Conservation (phyloP, 352 stramenopile species). For the Globisporangium irregulare region DNA sequence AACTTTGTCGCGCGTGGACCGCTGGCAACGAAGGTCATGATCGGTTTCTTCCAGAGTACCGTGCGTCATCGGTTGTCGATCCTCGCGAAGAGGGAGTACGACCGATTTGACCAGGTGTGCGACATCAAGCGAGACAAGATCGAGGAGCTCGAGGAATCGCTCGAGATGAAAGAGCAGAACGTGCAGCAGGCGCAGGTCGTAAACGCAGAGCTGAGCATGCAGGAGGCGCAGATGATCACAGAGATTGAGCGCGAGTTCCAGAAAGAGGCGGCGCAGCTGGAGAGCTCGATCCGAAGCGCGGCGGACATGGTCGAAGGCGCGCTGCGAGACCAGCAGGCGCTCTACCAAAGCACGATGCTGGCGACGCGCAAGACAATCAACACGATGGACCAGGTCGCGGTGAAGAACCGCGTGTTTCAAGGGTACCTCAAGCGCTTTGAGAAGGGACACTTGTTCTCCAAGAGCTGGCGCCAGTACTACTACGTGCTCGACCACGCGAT, state of each 20-base stretch:
- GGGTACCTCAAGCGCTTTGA: slow-evolving; percentile 78
- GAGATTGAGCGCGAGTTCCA: slow-evolving; percentile 44
- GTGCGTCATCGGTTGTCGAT: slow-evolving; percentile 45
- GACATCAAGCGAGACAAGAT: slow-evolving; percentile 48
- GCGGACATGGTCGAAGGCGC: slow-evolving; percentile 47
- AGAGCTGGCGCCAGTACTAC: slow-evolving; percentile 77
- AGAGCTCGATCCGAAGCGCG: slow-evolving; percentile 35
- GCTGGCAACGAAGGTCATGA: slow-evolving; percentile 41
- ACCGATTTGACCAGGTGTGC: slow-evolving; percentile 51
- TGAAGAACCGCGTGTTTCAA: slow-evolving; percentile 59
- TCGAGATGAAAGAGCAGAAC: slow-evolving; percentile 46
- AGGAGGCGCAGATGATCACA: slow-evolving; percentile 48
- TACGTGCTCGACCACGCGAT: slow-evolving; percentile 67
- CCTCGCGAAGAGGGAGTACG: slow-evolving; percentile 54
- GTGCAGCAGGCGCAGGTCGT: slow-evolving; percentile 43
- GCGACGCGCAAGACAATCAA: slow-evolving; percentile 73
- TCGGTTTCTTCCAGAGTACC: slow-evolving; percentile 55
- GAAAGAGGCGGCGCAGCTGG: slow-evolving; percentile 35
- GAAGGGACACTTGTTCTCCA: slow-evolving; percentile 68
- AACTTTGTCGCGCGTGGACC: slow-evolving; percentile 67
- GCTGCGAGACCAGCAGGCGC: slow-evolving; percentile 49
- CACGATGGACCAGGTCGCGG: slow-evolving; percentile 66
- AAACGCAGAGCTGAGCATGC: slow-evolving; percentile 43
- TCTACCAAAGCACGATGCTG: slow-evolving; percentile 79
- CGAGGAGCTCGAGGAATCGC: slow-evolving; percentile 42